phyloP scores from a whole-genome alignment of 108 stramenopile species.

The Pseudonitzschia delicatissima region DNA sequence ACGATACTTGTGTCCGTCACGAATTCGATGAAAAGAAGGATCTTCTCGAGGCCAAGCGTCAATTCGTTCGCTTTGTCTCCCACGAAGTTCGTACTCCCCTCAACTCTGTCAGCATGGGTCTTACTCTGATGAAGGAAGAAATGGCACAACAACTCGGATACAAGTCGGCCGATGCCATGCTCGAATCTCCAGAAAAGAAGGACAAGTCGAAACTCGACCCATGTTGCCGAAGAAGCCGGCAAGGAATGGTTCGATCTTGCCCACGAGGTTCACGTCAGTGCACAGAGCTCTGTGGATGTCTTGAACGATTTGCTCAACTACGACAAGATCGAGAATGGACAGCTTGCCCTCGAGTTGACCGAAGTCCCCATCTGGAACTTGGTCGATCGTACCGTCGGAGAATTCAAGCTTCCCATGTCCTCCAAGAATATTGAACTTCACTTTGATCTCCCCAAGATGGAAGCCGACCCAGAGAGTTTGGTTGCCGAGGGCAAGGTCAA shows the following conservation, averaged over 20 bases:
- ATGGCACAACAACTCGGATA: conserved; percentile 6
- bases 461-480: neutral
- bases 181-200: neutral
- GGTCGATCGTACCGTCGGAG: conserved; percentile 16
- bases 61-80: conserved; percentile 51
- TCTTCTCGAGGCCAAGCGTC: conserved; percentile 42
- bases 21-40: conserved; percentile 39
- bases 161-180: neutral
- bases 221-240: neutral
- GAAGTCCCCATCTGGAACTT: conserved; percentile 23
- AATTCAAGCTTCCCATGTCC: conserved; percentile 25
- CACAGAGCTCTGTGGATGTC: conserved; percentile 24
- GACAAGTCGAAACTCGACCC: neutral
- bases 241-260: conserved; percentile 9
- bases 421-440: neutral
- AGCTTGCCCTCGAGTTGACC: conserved; percentile 19
- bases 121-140: conserved; percentile 35
- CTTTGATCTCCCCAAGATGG: neutral
- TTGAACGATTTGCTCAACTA: conserved; percentile 45
- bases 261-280: conserved; percentile 27
- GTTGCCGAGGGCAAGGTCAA: neutral
- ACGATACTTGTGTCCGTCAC: conserved; percentile 46
- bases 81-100: conserved; percentile 54
- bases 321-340: conserved; percentile 42
- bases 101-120: conserved; percentile 49